Conservation (phyloP, 2,329 filamentous ascomycete species). For the Fusarium penzigii region DNA sequence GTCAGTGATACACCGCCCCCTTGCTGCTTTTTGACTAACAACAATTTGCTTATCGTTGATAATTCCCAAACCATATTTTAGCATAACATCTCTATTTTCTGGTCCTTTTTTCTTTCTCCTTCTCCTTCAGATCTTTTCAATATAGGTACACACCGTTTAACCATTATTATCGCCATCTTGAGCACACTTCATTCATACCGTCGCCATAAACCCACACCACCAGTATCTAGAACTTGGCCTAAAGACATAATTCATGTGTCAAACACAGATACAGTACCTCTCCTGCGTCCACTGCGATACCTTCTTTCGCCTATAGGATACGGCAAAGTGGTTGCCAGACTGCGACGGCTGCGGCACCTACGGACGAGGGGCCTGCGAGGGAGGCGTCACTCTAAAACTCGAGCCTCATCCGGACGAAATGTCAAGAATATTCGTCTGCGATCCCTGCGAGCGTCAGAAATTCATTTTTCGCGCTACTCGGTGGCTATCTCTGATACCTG, state of each 20-base stretch:
- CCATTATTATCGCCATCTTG: too few relatives aligned
- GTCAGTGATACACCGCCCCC: too few relatives aligned
- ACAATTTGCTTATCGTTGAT: too few relatives aligned
- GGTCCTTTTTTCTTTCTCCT: too few relatives aligned
- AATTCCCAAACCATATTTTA: too few relatives aligned
- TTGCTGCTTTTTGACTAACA: too few relatives aligned
- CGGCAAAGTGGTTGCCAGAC: slow-evolving; percentile 18
- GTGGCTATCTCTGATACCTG: slow-evolving; percentile 9
- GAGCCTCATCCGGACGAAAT: slow-evolving; percentile 14
- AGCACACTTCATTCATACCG: background rate
- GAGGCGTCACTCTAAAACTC: slow-evolving; percentile 15
- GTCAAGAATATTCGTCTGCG: slow-evolving; percentile 15
- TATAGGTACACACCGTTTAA: too few relatives aligned
- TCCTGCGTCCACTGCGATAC: slow-evolving; percentile 22
- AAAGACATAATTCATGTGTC: slow-evolving; percentile 13
- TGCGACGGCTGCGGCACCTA: slow-evolving; percentile 21
- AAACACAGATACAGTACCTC: slow-evolving; percentile 17
- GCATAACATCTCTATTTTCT: too few relatives aligned
- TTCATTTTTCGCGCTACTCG: slow-evolving; percentile 6
- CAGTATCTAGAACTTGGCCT: background rate
- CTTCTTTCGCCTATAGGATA: slow-evolving; percentile 17
- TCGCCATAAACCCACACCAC: background rate
- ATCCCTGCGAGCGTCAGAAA: slow-evolving; percentile 8
- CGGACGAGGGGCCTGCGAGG: slow-evolving; percentile 16
- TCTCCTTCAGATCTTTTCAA: too few relatives aligned